These are phyloP conservation scores for Citrus trifoliata DNA, from an alignment of 345 rosid species.

Conservation along the genomic window DNA sequence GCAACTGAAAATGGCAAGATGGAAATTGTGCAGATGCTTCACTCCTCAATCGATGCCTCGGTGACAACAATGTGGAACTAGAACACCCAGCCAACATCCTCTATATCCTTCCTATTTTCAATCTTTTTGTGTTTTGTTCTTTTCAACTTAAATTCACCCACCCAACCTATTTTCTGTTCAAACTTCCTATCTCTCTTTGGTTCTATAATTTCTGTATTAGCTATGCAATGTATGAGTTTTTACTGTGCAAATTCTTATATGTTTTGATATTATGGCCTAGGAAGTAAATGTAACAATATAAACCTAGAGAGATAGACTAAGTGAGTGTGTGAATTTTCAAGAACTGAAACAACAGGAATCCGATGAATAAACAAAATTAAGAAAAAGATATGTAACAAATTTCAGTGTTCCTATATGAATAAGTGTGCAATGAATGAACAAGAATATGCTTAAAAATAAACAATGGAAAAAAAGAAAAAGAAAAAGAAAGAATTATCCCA, in stretches of 20 bases:
- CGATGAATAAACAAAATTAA: slow-evolving; percentile 47
- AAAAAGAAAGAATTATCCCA: slow-evolving; percentile 13
- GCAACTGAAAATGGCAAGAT: slow-evolving; percentile 74
- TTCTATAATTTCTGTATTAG: slow-evolving; percentile 15
- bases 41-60: slow-evolving; percentile 95
- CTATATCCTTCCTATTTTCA: slow-evolving; percentile 43
- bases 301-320: slow-evolving; percentile 39
- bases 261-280: slow-evolving; percentile 18
- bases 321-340: slow-evolving; percentile 47
- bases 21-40: slow-evolving; percentile 81
- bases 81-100: slow-evolving; percentile 99
- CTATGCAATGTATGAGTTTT: slow-evolving; percentile 24
- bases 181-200: slow-evolving; percentile 40
- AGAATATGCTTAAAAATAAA: slow-evolving; percentile 16
- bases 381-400: slow-evolving; percentile 13
- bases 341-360: slow-evolving; percentile 56
- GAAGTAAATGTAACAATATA: slow-evolving; percentile 25
- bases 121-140: slow-evolving; percentile 11
- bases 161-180: slow-evolving; percentile 32
- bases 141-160: slow-evolving; percentile 37
- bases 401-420: slow-evolving; percentile 43
- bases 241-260: slow-evolving; percentile 21
- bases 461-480: neutral
- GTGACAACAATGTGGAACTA: slow-evolving; percentile 92
- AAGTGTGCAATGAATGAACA: slow-evolving; percentile 15